Evolutionary conservation across 257 asterid species (phyloP), one percentile per base, ranked within the genome.

Genomic region (Ajuga chamaepitys): DNA sequence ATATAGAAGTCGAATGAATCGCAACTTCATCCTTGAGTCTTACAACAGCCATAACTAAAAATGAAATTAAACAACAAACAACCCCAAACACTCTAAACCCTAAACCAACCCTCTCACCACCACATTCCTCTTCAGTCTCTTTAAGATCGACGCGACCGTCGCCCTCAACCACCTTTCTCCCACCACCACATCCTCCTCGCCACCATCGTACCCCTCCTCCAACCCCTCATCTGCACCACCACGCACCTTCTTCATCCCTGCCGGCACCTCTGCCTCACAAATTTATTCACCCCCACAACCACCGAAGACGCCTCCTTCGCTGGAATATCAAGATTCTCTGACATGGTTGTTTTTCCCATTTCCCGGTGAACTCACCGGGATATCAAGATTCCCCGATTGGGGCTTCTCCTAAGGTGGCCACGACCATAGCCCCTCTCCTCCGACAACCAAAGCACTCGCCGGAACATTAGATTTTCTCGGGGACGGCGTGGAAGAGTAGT

Each of bases 41-140:
- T 85, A 73, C 91, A 45, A 95, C 88, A 52, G 95, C 98, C 95
- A 92, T 85, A 11, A 87, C 93, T 11, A 90, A 80, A 40, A 87
- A 86, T 0, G 95, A 85, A 56, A 87, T 64, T 85, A 87, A 77
- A 66, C 88, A 82, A 48, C 78, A 80, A 9, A 88, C 50, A 30
- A 73, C 69, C 47, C 78, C 95, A 53, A 81, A 80, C 57, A 78
- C 75, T 65, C 98, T 78, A 57, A 91, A 74, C 25, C 78, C 90
- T 65, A 88, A 70, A 2, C 84, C 88, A 55, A 70, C 73, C 77
- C 50, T 75, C 13, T 60, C 78, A 72, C 69, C 62, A 57, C 68
- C 74, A 17, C 62, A 42, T n/a, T 64, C 74, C 70, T 64, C 67
- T 44, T 66, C 34, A 77, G 60, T 48, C 80, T 66, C 75, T 67